Evolutionary conservation across 139 green algal species (phyloP).

Genomic region (Mesotaenium endlicherianum): DNA sequence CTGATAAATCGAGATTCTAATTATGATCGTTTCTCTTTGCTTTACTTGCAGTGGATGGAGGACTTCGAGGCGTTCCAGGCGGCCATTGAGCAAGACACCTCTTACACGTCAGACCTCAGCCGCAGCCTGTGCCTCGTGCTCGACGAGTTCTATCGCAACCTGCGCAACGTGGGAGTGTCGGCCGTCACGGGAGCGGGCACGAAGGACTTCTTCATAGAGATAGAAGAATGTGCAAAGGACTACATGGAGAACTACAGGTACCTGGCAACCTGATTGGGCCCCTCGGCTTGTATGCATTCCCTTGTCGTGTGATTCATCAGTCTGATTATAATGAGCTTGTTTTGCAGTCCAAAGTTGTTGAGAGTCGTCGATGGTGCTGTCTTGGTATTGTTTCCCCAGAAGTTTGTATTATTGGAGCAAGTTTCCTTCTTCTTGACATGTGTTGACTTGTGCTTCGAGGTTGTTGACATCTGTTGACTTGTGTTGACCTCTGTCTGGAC

Average conservation of each 20-base stretch:
- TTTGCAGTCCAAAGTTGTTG: not conserved
- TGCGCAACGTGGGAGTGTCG: slow-evolving; percentile 81
- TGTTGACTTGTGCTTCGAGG: not conserved
- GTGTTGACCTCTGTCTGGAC: not conserved
- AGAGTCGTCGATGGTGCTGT: not conserved
- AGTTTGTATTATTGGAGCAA: not conserved
- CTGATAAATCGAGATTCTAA: not conserved
- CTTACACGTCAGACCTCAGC: slow-evolving; percentile 46
- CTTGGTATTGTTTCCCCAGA: not conserved
- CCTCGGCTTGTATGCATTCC: not conserved
- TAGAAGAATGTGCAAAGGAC: slow-evolving; percentile 63
- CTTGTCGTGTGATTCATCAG: not conserved
- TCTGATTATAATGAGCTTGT: not conserved
- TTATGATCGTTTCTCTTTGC: not conserved
- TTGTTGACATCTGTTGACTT: not conserved
- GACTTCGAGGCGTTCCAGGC: slow-evolving; percentile 84
- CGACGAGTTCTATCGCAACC: slow-evolving; percentile 90
- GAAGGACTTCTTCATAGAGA: slow-evolving; percentile 75
- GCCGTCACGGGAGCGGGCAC: slow-evolving; percentile 88
- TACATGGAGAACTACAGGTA: slow-evolving; percentile 73
- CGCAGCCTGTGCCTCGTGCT: slow-evolving; percentile 81
- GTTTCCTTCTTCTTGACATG: not conserved
- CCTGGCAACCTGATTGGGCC: not conserved
- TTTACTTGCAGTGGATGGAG: slow-evolving; percentile 43
- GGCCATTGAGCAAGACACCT: slow-evolving; percentile 73